Evolutionary conservation across 2,329 filamentous ascomycete genomes (phyloP).

Genomic region (Aschersonia sp.): DNA sequence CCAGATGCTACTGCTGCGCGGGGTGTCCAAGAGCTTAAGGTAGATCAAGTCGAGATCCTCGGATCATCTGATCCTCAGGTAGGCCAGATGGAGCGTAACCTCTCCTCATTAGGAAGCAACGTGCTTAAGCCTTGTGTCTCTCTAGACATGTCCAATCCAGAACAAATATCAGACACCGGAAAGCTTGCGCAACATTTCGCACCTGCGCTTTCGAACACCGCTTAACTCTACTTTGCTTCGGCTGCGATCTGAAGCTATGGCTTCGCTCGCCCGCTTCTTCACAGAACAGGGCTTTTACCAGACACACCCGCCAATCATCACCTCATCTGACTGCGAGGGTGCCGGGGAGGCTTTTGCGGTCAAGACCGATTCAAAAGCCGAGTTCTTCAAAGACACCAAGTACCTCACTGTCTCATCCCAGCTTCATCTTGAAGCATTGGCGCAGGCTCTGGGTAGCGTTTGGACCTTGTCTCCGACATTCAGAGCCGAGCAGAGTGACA

Average conservation of each 20-base stretch:
- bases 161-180: constrained; percentile 91
- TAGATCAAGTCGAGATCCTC: constrained; percentile 51
- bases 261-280: constrained; percentile 64
- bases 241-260: constrained; percentile 68
- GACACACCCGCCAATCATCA: constrained; percentile 86
- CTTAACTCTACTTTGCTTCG: constrained; percentile 69
- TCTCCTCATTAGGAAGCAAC: no score
- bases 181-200: constrained; percentile 76
- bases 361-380: constrained; percentile 22
- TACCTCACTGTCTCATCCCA: constrained; percentile 94
- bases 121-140: constrained; percentile 6
- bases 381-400: constrained; percentile 77
- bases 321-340: constrained; percentile 93
- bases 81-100: constrained; percentile 14
- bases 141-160: constrained; percentile 78
- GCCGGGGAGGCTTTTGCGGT: constrained; percentile 87
- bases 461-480: constrained; percentile 94
- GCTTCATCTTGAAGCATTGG: constrained; percentile 82
- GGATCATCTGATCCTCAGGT: constrained; percentile 71
- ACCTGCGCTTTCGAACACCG: constrained; percentile 70
- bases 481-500: constrained; percentile 85
- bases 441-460: constrained; percentile 76
- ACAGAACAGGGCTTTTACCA: constrained; percentile 56
- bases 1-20: constrained; percentile 1
- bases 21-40: constrained; percentile 51